Conservation (phyloP, 2,329 filamentous ascomycete genomes). For the Beauveria pseudobassiana region DNA sequence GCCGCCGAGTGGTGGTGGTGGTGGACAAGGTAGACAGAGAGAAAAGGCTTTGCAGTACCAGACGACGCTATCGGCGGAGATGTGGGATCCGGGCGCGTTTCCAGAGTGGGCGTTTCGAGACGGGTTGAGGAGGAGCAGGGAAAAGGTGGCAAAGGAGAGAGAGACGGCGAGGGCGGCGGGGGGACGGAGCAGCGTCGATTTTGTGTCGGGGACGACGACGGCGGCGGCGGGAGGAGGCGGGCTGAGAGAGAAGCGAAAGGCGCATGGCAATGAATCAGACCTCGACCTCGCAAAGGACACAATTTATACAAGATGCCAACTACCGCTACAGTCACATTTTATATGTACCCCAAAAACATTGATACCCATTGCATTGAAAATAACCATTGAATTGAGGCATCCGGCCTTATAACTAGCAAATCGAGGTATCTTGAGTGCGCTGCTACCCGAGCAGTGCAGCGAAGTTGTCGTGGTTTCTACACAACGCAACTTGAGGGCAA, state of each 20-base stretch:
- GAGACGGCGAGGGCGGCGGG: conserved; percentile 36
- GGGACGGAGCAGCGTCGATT: conserved; percentile 37
- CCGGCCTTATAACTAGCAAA: conserved; percentile 14
- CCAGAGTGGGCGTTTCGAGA: conserved; percentile 47
- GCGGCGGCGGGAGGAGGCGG: conserved; percentile 12
- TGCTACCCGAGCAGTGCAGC: conserved; percentile 14
- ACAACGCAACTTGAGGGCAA: neutral
- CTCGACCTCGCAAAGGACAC: too few relatives aligned
- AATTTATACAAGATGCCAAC: too few relatives aligned
- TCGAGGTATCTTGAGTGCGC: conserved; percentile 26
- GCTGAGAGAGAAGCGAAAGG: conserved; percentile 26
- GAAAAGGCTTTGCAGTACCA: conserved; percentile 48
- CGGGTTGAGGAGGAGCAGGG: conserved; percentile 41
- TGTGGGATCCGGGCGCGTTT: conserved; percentile 53
- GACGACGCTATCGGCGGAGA: conserved; percentile 47
- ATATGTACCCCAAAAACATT: neutral
- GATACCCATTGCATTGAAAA: neutral
- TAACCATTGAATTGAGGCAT: conserved; percentile 11
- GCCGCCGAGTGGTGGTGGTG: conserved; percentile 25
- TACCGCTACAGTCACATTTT: too few relatives aligned
- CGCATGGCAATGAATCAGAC: conserved; percentile 11
- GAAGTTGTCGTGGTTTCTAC: neutral
- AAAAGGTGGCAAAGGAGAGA: conserved; percentile 36
- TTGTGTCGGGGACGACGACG: conserved; percentile 29
- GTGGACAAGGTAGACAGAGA: neutral